Conservation (phyloP, 202 grass and related monocot species). For the Tripidium arundinaceum region DNA sequence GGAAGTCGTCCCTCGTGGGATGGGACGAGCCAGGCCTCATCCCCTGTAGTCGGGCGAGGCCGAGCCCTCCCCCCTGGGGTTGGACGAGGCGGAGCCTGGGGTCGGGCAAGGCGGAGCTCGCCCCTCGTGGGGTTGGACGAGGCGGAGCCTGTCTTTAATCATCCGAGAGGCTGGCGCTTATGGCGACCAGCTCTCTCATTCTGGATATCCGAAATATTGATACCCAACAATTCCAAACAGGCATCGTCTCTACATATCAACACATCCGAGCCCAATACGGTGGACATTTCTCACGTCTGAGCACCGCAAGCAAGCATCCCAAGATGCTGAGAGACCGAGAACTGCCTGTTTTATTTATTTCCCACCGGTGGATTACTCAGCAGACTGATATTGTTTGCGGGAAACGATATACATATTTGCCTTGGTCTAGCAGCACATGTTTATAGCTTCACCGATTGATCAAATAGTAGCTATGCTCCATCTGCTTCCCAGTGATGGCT, state of each 20-base stretch:
- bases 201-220: too few species aligned
- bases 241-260: neutral
- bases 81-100: too few species aligned
- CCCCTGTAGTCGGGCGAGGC: too few species aligned
- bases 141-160: too few species aligned
- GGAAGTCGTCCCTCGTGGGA: too few species aligned
- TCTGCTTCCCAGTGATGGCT: conserved; percentile 11
- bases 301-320: neutral
- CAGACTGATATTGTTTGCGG: neutral
- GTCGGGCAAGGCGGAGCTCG: too few species aligned
- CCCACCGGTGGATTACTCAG: neutral
- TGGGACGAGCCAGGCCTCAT: too few species aligned
- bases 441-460: neutral
- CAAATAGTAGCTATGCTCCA: conserved; percentile 29
- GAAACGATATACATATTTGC: neutral
- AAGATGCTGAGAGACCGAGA: neutral
- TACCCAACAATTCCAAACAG: too few species aligned
- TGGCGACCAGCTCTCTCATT: too few species aligned
- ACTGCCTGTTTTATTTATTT: neutral
- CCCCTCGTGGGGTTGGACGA: too few species aligned
- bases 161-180: too few species aligned
- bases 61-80: too few species aligned
- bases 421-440: neutral
- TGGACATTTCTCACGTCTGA: neutral
- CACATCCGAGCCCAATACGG: neutral